Conservation (phyloP, 768 basidiomycete genomes). For the Termitomyces sp. region DNA sequence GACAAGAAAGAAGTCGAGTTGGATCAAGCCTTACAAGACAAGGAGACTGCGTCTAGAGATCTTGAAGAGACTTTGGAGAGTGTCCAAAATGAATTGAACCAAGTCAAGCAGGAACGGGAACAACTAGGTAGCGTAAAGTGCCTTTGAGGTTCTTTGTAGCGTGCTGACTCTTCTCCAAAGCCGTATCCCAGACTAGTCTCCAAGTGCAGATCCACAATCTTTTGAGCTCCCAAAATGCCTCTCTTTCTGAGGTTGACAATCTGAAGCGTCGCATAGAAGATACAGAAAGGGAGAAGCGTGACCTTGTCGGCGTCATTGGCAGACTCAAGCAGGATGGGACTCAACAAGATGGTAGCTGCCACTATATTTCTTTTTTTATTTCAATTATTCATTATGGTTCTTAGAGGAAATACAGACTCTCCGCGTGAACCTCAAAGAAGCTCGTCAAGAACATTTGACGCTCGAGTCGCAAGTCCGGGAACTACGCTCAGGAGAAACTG, state of each 20-base stretch:
- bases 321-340: constrained; percentile 73
- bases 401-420: constrained; percentile 72
- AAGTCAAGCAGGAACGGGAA: constrained; percentile 60
- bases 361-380: background rate
- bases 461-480: constrained; percentile 71
- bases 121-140: constrained; percentile 48
- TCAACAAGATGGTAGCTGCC: constrained; percentile 66
- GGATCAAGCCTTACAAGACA: constrained; percentile 81
- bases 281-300: constrained; percentile 86
- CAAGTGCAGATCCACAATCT: constrained; percentile 56
- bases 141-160: constrained; percentile 10
- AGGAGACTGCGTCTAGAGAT: constrained; percentile 58
- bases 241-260: constrained; percentile 57
- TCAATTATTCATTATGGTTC: constrained; percentile 11
- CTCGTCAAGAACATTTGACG: constrained; percentile 67
- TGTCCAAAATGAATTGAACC: constrained; percentile 52
- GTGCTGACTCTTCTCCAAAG: constrained; percentile 30
- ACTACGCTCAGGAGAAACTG: constrained; percentile 69
- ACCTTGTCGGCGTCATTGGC: constrained; percentile 80
- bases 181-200: constrained; percentile 41
- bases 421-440: constrained; percentile 66
- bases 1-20: constrained; percentile 79
- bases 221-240: constrained; percentile 56
- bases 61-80: constrained; percentile 50
- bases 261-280: constrained; percentile 66